Evolutionary conservation across 1,139 yeast species (phyloP).

Genomic region (Yamadazyma diospyri): DNA sequence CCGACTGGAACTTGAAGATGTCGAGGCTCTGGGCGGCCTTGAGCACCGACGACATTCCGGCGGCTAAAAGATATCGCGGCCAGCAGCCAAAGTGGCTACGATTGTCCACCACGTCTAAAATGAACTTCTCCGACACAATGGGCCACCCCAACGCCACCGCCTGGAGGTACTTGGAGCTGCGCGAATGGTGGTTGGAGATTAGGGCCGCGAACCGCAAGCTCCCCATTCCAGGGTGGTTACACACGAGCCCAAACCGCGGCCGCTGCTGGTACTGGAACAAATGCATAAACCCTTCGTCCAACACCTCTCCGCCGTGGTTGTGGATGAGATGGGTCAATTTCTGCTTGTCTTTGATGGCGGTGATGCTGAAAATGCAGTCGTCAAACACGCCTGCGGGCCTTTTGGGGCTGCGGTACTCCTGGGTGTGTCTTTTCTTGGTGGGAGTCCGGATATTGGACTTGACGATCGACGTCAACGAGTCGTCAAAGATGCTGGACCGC

Average conservation of each 20-base stretch:
- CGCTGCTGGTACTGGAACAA: constrained; percentile 19
- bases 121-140: constrained; percentile 57
- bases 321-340: constrained; percentile 37
- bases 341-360: constrained; percentile 35
- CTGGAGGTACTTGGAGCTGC: constrained; percentile 80
- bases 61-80: constrained; percentile 61
- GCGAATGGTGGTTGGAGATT: constrained; percentile 51
- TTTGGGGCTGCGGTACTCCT: constrained; percentile 9
- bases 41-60: constrained; percentile 55
- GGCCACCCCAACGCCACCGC: constrained; percentile 92
- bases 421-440: constrained; percentile 13
- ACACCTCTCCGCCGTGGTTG: constrained; percentile 51
- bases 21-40: constrained; percentile 39
- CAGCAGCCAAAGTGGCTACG: constrained; percentile 30
- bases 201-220: constrained; percentile 58
- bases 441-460: constrained; percentile 14
- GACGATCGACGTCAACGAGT: constrained; percentile 9
- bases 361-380: constrained; percentile 34
- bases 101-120: constrained; percentile 48
- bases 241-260: constrained; percentile 4
- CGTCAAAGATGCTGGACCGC: constrained; percentile 4
- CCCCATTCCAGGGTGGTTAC: constrained; percentile 6
- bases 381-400: constrained; percentile 14
- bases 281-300: constrained; percentile 46
- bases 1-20: constrained; percentile 33